These are phyloP conservation scores for Aaosphaeria arxii DNA, from an alignment of 2,329 filamentous ascomycete genomes.

Conservation along the genomic window DNA sequence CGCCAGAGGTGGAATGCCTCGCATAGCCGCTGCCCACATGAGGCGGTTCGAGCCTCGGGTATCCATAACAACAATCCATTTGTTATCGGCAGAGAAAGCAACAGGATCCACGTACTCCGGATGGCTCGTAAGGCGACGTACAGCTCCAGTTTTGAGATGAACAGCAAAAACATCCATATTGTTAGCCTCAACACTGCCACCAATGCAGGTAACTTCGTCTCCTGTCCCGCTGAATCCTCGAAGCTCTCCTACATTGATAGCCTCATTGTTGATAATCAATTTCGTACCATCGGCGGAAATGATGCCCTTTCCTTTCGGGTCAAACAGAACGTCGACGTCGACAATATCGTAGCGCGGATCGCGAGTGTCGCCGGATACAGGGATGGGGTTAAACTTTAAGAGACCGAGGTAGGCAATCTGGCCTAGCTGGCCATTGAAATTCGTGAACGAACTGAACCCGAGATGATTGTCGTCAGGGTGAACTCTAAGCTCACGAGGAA, in stretches of 20 bases:
- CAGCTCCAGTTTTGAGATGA: conserved; percentile 36
- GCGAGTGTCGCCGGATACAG: conserved; percentile 7
- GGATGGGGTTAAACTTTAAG: conserved; percentile 40
- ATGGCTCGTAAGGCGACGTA: conserved; percentile 42
- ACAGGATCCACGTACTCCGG: conserved; percentile 45
- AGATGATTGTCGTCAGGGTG: conserved; percentile 47
- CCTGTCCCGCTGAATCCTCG: conserved; percentile 43
- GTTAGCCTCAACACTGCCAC: conserved; percentile 37
- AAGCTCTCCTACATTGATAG: conserved; percentile 41
- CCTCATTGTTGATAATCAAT: conserved; percentile 23
- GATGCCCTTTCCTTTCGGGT: conserved; percentile 14
- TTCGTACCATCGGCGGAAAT: neutral
- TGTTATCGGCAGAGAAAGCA: conserved; percentile 39
- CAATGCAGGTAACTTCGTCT: conserved; percentile 40
- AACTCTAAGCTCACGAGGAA: conserved; percentile 43
- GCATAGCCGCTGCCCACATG: conserved; percentile 40
- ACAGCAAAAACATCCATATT: conserved; percentile 45
- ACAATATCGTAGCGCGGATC: conserved; percentile 37
- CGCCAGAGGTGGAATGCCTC: conserved; percentile 39
- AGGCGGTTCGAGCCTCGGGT: conserved; percentile 39
- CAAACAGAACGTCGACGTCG: conserved; percentile 34
- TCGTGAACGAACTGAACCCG: conserved; percentile 41
- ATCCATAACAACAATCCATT: conserved; percentile 42
- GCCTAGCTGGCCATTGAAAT: conserved; percentile 14
- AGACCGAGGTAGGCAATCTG: conserved; percentile 36